Percentiles rank a stretch among this genome's conserved stretches.
phyloP scores from a whole-genome alignment of 306 rosid species.

The Gastrolobium bilobum region DNA sequence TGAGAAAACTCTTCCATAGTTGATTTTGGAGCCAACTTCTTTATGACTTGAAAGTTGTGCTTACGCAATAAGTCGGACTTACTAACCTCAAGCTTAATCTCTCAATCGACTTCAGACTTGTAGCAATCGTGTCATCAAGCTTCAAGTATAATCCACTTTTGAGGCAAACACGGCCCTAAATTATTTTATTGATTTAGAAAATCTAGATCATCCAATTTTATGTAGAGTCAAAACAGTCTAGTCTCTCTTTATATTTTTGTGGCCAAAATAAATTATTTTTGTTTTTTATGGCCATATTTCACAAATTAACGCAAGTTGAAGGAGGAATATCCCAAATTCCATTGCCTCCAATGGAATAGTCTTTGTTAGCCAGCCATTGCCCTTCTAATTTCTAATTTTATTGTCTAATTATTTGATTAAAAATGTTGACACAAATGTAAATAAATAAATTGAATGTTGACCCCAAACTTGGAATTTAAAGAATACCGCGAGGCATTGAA shows the following conservation, averaged over 20 bases:
- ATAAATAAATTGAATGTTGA: not conserved
- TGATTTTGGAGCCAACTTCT: not conserved
- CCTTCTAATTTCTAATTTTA: not conserved
- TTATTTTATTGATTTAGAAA: not conserved
- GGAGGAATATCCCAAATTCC: constrained; percentile 4
- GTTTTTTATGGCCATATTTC: not conserved
- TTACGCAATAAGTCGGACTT: not conserved
- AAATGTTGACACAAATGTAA: constrained; percentile 26
- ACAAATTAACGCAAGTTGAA: not conserved
- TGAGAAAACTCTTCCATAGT: no score
- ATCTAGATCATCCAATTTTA: not conserved
- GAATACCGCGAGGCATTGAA: constrained; percentile 15
- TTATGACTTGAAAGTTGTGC: not conserved
- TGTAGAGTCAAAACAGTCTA: not conserved
- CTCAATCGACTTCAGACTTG: not conserved
- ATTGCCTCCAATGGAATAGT: not conserved
- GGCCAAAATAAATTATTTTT: not conserved
- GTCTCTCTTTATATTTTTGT: not conserved
- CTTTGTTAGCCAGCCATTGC: not conserved
- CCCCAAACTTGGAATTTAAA: not conserved
- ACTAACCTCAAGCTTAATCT: not conserved
- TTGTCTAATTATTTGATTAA: not conserved
- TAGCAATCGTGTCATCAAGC: not conserved
- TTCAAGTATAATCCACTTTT: not conserved
- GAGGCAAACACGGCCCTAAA: not conserved